A percentile compares a stretch with the other conserved stretches of the same genome.
Conservation (phyloP, 2,329 filamentous ascomycete genomes). For the Tolypocladium tropicale region DNA sequence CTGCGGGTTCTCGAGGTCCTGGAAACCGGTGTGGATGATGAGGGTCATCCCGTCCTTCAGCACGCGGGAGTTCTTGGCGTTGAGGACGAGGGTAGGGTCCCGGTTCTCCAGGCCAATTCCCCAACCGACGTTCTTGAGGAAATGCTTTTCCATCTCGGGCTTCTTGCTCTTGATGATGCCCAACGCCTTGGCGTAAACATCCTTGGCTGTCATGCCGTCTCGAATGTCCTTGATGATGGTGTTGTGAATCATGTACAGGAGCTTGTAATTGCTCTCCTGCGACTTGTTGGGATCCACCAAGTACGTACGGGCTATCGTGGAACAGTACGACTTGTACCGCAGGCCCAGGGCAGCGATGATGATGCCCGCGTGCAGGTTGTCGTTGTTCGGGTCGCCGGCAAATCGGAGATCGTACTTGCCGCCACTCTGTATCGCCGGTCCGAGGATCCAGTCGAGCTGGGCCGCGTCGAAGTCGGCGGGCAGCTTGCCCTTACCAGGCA, state of each 20-base stretch:
- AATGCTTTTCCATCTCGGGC: constrained; percentile 90
- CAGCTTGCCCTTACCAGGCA: constrained; percentile 63
- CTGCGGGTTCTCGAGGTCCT: constrained; percentile 76
- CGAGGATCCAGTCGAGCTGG: constrained; percentile 90
- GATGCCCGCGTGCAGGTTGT: constrained; percentile 77
- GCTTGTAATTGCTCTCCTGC: constrained; percentile 89
- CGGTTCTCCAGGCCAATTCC: constrained; percentile 89
- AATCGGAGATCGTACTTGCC: constrained; percentile 90
- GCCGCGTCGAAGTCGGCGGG: constrained; percentile 77
- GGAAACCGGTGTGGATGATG: constrained; percentile 79
- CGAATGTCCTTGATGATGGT: constrained; percentile 83
- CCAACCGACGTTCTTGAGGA: constrained; percentile 83
- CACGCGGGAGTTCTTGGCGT: constrained; percentile 71
- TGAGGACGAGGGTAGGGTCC: constrained; percentile 74
- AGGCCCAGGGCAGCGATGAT: constrained; percentile 89
- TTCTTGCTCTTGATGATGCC: constrained; percentile 77
- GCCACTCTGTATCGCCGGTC: constrained; percentile 86
- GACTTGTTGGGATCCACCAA: constrained; percentile 94
- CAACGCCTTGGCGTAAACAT: constrained; percentile 84
- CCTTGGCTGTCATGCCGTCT: constrained; percentile 77
- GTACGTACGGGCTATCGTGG: constrained; percentile 85
- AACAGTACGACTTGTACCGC: constrained; percentile 92
- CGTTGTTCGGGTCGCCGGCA: constrained; percentile 67
- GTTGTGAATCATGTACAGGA: constrained; percentile 75
- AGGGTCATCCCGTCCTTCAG: constrained; percentile 97